phyloP scores from a whole-genome alignment of 2,329 filamentous ascomycete species.

The Kalmusia sp. region DNA sequence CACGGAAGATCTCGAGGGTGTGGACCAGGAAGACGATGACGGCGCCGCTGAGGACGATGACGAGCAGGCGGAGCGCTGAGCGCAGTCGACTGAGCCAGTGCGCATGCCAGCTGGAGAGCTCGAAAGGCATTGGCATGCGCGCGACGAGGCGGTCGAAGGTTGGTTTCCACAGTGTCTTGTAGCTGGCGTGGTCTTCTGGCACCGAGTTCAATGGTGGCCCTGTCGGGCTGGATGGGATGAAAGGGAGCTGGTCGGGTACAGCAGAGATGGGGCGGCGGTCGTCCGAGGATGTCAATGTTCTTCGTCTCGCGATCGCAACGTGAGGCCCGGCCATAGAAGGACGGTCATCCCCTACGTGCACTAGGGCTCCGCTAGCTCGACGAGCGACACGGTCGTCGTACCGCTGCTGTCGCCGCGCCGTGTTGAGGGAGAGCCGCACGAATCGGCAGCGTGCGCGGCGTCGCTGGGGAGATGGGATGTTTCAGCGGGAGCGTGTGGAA shows the following conservation, averaged over 20 bases:
- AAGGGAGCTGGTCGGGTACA: conserved; percentile 20
- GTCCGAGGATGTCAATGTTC: conserved; percentile 14
- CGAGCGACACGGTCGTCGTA: conserved; percentile 9
- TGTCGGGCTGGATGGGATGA: conserved; percentile 23
- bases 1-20: conserved; percentile 44
- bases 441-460: conserved; percentile 5
- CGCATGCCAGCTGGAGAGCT: conserved; percentile 34
- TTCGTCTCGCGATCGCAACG: conserved; percentile 22
- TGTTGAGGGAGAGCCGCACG: conserved; percentile 5
- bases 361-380: conserved; percentile 8
- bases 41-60: conserved; percentile 45
- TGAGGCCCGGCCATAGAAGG: conserved; percentile 25
- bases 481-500: conserved; percentile 11
- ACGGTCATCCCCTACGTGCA: background rate
- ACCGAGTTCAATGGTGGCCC: conserved; percentile 25
- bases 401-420: conserved; percentile 12
- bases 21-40: conserved; percentile 45
- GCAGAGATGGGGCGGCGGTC: conserved; percentile 22
- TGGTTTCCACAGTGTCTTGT: conserved; percentile 13
- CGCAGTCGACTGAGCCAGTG: conserved; percentile 46
- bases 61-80: conserved; percentile 44
- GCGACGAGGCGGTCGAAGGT: conserved; percentile 26
- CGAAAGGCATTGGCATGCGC: conserved; percentile 36
- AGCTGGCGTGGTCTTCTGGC: conserved; percentile 26
- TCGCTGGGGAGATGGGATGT: conserved; percentile 11